Conservation (phyloP, 208 protist species). For the Trypanosoma avium region DNA sequence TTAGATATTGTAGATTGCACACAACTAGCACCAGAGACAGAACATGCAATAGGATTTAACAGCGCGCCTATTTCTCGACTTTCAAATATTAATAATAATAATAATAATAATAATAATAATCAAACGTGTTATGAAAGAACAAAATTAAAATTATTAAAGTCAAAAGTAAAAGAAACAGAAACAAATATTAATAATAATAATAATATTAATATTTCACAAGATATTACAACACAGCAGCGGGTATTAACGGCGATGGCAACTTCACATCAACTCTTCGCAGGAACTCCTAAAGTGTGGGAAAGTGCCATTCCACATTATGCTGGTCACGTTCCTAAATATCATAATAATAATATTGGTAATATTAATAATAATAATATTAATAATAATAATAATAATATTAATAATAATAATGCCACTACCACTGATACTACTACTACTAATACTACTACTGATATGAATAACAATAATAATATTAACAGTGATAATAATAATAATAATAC, state of each 20-base stretch:
- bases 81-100: constrained; percentile 17
- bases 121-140: too few relatives aligned
- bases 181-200: neutral
- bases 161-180: too few relatives aligned
- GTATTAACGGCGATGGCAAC: constrained; percentile 72
- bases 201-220: constrained; percentile 37
- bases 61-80: constrained; percentile 47
- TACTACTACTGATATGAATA: neutral
- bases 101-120: neutral
- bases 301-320: constrained; percentile 51
- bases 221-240: constrained; percentile 57
- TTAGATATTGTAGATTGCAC: constrained; percentile 82
- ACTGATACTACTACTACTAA: neutral
- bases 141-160: too few relatives aligned
- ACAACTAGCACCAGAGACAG: constrained; percentile 58
- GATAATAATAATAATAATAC: neutral
- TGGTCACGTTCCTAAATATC: too few relatives aligned
- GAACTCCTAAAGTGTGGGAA: constrained; percentile 61
- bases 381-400: too few relatives aligned
- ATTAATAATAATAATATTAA: too few relatives aligned
- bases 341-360: too few relatives aligned
- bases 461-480: neutral
- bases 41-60: constrained; percentile 60
- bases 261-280: constrained; percentile 64
- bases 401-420: neutral